Conservation (phyloP, 345 rosid genomes). For the Populus nigra region DNA sequence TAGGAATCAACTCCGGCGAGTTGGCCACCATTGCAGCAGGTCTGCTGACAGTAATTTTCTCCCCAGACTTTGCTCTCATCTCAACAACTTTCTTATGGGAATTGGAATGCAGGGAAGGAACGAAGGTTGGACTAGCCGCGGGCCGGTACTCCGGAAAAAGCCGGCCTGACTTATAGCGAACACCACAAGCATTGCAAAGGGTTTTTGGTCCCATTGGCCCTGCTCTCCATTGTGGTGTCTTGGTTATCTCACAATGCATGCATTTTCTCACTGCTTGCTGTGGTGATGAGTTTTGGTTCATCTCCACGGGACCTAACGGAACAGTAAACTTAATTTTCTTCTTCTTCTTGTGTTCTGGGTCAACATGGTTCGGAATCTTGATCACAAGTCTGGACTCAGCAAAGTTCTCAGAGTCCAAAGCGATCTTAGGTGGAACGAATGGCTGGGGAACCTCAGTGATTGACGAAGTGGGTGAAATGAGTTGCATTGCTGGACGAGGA, state of each 20-base stretch:
- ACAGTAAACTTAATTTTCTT: constrained; percentile 67
- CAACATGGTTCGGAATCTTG: constrained; percentile 61
- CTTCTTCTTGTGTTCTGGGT: constrained; percentile 60
- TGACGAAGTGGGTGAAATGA: constrained; percentile 40
- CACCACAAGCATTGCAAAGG: constrained; percentile 97
- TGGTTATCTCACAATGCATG: constrained; percentile 89
- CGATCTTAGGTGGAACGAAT: constrained; percentile 21
- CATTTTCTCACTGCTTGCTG: constrained; percentile 68
- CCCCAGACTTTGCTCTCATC: constrained; percentile 65
- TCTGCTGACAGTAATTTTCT: constrained; percentile 10
- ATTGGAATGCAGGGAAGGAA: constrained; percentile 89
- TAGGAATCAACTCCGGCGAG: constrained; percentile 46
- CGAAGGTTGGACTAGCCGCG: constrained; percentile 87
- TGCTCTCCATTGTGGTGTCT: constrained; percentile 98
- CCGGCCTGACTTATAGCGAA: constrained; percentile 89
- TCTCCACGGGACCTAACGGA: constrained; percentile 29
- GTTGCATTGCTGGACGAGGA: constrained; percentile 54
- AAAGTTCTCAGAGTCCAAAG: constrained; percentile 54
- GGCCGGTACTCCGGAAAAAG: constrained; percentile 98
- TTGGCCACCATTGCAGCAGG: constrained; percentile 15
- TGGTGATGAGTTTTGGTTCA: constrained; percentile 32
- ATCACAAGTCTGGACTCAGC: constrained; percentile 60
- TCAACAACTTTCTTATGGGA: constrained; percentile 93
- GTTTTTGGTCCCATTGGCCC: constrained; percentile 99
- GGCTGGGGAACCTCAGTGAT: constrained; percentile 25